Evolutionary conservation across 1,284 basidiomycete species (phyloP), one percentile per base, ranked within the genome.

Genomic region (Marasmius tenuissimus): DNA sequence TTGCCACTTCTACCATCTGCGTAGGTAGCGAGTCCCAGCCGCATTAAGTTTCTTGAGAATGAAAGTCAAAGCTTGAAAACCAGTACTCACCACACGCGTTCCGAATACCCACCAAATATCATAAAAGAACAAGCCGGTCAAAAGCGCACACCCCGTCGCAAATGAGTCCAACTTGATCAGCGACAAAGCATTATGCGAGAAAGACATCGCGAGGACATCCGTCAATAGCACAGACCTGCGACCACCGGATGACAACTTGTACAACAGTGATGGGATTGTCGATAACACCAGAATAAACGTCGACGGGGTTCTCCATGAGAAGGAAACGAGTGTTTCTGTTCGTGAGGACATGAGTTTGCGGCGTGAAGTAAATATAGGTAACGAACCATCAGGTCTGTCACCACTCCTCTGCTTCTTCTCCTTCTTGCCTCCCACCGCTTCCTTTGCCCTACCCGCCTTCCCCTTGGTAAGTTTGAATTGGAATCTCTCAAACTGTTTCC

Each of bases 1-100:
- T 96, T 1, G 97, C 97, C 0, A 98, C 97, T 66, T 89, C 89
- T 37, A 96, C 90, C 95, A 97, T 96, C 87, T 93, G 65, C 27
- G 27, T 27, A 27, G 27, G 27, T 27, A 27, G 27, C 27, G 27
- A 27, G 27, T 27, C 27, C 27, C 27, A 27, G 27, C 20, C 42
- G 7, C 42, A 59, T 63, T 49, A 22, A 9, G 48, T 57, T 56
- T 64, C 33, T 12, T 10, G 16, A 52, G 22, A n/a, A 14, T n/a
- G n/a, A 18, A 5, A 47, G n/a, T 18, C 20, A 65, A 66, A 16
- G 65, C 65, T 57, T 61, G 63, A 57, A 52, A 61, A n/a, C 34
- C 34, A 2, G 11, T 10, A 78, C 89, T 72, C 70, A 92, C 91
- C 73, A 92, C 91, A 71, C 87, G 83, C 0, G 89, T 91, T 34